phyloP scores from a whole-genome alignment of 768 basidiomycete genomes.

The Suillus subluteus region DNA sequence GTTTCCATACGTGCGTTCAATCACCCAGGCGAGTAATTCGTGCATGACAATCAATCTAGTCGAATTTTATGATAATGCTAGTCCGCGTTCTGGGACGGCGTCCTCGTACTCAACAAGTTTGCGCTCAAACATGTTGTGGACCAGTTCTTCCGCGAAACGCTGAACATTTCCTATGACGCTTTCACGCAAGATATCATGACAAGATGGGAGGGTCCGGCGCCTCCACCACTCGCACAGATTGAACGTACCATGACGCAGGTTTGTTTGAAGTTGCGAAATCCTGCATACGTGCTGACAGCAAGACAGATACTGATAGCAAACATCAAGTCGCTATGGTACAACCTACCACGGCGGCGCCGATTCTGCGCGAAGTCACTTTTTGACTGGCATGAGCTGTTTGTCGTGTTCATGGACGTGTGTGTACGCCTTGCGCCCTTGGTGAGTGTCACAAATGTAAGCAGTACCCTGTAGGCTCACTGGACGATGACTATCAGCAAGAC shows the following conservation, averaged over 20 bases:
- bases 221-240: constrained; percentile 44
- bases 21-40: constrained; percentile 53
- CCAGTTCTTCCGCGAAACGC: constrained; percentile 64
- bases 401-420: constrained; percentile 38
- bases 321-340: constrained; percentile 65
- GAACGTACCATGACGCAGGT: constrained; percentile 45
- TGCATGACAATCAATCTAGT: not conserved
- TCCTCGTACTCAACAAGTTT: constrained; percentile 55
- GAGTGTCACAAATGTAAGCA: not conserved
- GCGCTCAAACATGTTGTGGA: constrained; percentile 59
- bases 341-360: constrained; percentile 68
- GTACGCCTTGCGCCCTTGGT: constrained; percentile 22
- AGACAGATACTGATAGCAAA: constrained; percentile 60
- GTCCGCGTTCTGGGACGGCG: constrained; percentile 62
- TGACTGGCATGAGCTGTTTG: constrained; percentile 70
- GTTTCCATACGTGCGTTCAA: constrained; percentile 64
- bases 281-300: constrained; percentile 3
- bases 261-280: constrained; percentile 3
- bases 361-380: constrained; percentile 63
- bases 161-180: constrained; percentile 56
- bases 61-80: constrained; percentile 29
- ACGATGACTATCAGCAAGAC: constrained; percentile 16
- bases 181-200: constrained; percentile 43
- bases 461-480: not conserved
- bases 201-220: constrained; percentile 41